phyloP scores from a whole-genome alignment of 805 yeast genomes.

The Cyberlindnera bimundalis region DNA sequence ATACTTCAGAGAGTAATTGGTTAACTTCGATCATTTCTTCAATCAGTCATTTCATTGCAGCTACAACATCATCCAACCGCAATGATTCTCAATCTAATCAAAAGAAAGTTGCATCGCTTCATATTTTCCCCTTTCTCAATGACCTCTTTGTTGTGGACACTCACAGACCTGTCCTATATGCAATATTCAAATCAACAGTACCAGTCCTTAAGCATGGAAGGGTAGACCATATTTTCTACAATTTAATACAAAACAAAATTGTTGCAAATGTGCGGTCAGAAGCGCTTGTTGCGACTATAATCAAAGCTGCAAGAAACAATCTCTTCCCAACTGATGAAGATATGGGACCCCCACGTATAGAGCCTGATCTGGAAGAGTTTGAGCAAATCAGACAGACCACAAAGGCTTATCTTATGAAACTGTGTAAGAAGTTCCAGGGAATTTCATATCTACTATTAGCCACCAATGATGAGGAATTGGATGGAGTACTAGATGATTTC shows the following conservation, averaged over 20 bases:
- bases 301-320: slow-evolving; percentile 33
- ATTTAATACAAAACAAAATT: slow-evolving; percentile 22
- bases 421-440: slow-evolving; percentile 19
- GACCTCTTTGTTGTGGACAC: slow-evolving; percentile 19
- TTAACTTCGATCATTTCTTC: slow-evolving; percentile 7
- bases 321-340: slow-evolving; percentile 47
- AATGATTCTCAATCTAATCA: background rate
- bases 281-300: slow-evolving; percentile 17
- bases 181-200: slow-evolving; percentile 25
- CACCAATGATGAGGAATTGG: slow-evolving; percentile 23
- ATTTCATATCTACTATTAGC: slow-evolving; percentile 22
- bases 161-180: slow-evolving; percentile 32
- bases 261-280: slow-evolving; percentile 17
- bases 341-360: slow-evolving; percentile 46
- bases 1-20: background rate
- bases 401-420: slow-evolving; percentile 25
- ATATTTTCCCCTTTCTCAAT: slow-evolving; percentile 25
- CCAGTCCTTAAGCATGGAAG: slow-evolving; percentile 12
- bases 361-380: slow-evolving; percentile 41
- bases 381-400: slow-evolving; percentile 29
- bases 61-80: slow-evolving; percentile 12
- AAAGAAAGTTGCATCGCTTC: slow-evolving; percentile 13
- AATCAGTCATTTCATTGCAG: slow-evolving; percentile 18
- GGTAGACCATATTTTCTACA: slow-evolving; percentile 21
- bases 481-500: slow-evolving; percentile 29